Evolutionary conservation across 352 stramenopile genomes (phyloP).

Genomic region (Globisporangium nagaii): DNA sequence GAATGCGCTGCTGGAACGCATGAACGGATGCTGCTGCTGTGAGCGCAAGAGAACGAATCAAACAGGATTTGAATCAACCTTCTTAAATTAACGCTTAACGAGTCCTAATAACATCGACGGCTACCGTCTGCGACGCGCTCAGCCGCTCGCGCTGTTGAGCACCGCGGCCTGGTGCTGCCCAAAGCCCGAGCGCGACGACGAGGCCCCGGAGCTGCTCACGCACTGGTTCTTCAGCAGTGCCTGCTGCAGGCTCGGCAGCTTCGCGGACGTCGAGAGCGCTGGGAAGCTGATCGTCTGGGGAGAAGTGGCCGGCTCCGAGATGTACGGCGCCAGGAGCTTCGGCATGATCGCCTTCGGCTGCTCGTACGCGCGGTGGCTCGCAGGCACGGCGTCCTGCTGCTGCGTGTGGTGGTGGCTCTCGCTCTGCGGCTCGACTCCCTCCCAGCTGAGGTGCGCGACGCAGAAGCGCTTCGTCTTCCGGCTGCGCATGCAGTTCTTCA

Average conservation of each 20-base stretch:
- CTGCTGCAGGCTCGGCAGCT: constrained; percentile 42
- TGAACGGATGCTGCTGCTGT: too few species aligned
- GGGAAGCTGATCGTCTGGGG: constrained; percentile 2
- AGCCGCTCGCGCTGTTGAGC: constrained; percentile 2
- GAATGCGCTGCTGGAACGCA: too few species aligned
- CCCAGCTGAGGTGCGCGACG: constrained; percentile 47
- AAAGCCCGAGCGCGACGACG: neutral
- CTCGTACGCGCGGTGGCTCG: constrained; percentile 11
- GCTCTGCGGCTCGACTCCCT: constrained; percentile 7
- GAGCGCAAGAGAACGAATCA: too few species aligned
- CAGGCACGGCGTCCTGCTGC: neutral
- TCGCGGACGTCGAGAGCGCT: constrained; percentile 8
- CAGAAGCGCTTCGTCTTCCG: constrained; percentile 64
- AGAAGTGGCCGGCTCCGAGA: neutral
- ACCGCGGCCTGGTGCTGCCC: neutral
- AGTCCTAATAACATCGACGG: too few species aligned
- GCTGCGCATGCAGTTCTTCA: constrained; percentile 48
- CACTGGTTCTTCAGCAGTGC: constrained; percentile 30
- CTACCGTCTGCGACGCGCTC: neutral
- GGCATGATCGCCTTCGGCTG: constrained; percentile 20
- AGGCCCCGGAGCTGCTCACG: neutral
- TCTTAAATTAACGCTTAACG: neutral
- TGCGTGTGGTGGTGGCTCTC: neutral
- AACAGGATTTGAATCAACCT: neutral
- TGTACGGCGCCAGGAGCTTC: constrained; percentile 11